Evolutionary conservation across 768 basidiomycete genomes (phyloP).

Genomic region (Solioccasus polychromus): DNA sequence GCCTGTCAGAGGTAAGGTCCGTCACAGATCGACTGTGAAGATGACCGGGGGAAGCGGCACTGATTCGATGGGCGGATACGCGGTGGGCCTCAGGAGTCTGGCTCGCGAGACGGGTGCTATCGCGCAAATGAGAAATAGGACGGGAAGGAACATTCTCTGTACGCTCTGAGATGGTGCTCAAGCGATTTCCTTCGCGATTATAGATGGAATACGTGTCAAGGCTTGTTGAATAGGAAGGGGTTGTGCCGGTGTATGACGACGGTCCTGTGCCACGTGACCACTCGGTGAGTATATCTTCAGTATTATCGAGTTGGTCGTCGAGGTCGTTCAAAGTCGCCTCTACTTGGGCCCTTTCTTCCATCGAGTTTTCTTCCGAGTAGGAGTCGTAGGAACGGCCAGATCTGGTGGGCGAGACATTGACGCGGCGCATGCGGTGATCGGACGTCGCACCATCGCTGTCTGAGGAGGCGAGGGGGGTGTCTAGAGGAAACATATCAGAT

Average conservation of each 20-base stretch:
- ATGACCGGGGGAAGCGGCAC: slow-evolving; percentile 35
- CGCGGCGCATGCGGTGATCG: slow-evolving; percentile 47
- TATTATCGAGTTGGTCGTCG: slow-evolving; percentile 63
- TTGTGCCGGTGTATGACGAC: slow-evolving; percentile 31
- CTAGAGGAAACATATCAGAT: slow-evolving; percentile 29
- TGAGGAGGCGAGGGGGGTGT: slow-evolving; percentile 46
- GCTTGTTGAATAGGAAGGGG: slow-evolving; percentile 33
- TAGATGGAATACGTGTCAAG: slow-evolving; percentile 38
- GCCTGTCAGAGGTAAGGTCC: slow-evolving; percentile 49
- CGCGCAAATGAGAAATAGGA: slow-evolving; percentile 46
- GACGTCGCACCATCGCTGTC: slow-evolving; percentile 47
- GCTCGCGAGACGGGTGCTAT: slow-evolving; percentile 31
- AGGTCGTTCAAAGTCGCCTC: slow-evolving; percentile 65
- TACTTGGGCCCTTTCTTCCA: slow-evolving; percentile 51
- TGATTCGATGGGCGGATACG: slow-evolving; percentile 43
- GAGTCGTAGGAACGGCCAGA: slow-evolving; percentile 43
- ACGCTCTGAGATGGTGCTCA: slow-evolving; percentile 77
- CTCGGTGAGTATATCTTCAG: slow-evolving; percentile 62
- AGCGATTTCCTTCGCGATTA: slow-evolving; percentile 43
- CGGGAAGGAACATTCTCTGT: slow-evolving; percentile 67
- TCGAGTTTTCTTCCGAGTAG: slow-evolving; percentile 55
- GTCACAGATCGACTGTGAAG: slow-evolving; percentile 56
- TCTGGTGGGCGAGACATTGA: slow-evolving; percentile 52
- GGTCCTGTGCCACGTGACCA: slow-evolving; percentile 54
- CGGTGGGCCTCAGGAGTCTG: slow-evolving; percentile 45